These are phyloP conservation scores for Boletellus ananiceps DNA, from an alignment of 768 basidiomycete species.

Conservation along the genomic window DNA sequence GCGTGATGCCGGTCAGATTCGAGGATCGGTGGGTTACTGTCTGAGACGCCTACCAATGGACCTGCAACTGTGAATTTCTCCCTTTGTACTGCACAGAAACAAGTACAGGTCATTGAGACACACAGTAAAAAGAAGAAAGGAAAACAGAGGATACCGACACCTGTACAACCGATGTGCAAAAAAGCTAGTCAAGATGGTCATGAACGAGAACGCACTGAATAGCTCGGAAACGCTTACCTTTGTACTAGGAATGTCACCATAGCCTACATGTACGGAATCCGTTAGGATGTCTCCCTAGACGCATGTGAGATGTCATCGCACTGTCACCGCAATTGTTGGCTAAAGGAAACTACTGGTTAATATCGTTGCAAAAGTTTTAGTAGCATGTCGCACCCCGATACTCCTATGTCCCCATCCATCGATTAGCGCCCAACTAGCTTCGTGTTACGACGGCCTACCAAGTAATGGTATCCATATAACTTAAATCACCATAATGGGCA, in stretches of 20 bases:
- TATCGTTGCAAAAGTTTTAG: not conserved
- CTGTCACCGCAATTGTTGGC: slow-evolving; percentile 21
- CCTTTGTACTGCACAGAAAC: slow-evolving; percentile 10
- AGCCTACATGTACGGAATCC: slow-evolving; percentile 7
- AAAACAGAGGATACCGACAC: slow-evolving; percentile 6
- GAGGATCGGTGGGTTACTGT: not conserved
- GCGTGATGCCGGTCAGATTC: not conserved
- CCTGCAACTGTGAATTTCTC: slow-evolving; percentile 11
- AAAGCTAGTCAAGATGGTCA: slow-evolving; percentile 10
- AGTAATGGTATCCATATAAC: slow-evolving; percentile 12
- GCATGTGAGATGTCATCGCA: not conserved
- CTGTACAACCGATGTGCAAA: slow-evolving; percentile 25
- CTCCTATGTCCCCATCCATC: slow-evolving; percentile 12
- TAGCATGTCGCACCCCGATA: slow-evolving; percentile 17
- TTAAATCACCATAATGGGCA: slow-evolving; percentile 15
- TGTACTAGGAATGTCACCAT: slow-evolving; percentile 24
- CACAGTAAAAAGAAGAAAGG: not conserved
- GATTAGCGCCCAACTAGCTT: not conserved
- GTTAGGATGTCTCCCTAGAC: not conserved
- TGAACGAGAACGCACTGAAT: not conserved
- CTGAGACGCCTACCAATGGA: slow-evolving; percentile 10
- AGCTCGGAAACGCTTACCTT: slow-evolving; percentile 2
- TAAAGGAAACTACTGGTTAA: slow-evolving; percentile 3
- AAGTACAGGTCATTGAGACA: not conserved
- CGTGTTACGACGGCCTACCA: slow-evolving; percentile 12